Evolutionary conservation across 768 basidiomycete species (phyloP).

Genomic region (Rhodotorula babjevae): DNA sequence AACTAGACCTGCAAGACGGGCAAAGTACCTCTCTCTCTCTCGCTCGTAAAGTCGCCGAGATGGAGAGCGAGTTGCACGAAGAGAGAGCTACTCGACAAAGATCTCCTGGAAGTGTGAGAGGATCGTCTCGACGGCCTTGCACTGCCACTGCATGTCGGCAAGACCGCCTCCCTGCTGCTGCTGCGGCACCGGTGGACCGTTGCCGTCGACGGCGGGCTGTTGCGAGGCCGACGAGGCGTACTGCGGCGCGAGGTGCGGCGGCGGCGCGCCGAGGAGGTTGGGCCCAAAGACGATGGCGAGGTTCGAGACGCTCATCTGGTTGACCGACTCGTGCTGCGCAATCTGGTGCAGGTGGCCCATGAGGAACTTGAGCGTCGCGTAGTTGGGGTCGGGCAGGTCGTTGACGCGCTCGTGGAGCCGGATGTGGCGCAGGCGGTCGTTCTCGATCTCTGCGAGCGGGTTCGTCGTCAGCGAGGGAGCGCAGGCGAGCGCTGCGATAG

Average conservation of each 20-base stretch:
- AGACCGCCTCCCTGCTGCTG: constrained; percentile 44
- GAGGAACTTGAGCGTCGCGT: constrained; percentile 91
- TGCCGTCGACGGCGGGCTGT: neutral
- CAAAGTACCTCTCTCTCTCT: too few species aligned
- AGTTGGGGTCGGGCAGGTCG: constrained; percentile 96
- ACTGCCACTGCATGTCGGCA: constrained; percentile 52
- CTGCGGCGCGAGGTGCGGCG: constrained; percentile 37
- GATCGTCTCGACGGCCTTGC: constrained; percentile 86
- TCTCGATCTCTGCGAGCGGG: constrained; percentile 66
- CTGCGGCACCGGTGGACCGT: neutral
- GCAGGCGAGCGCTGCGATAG: neutral
- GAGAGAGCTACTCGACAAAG: constrained; percentile 57
- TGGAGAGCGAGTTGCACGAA: neutral
- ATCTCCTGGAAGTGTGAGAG: constrained; percentile 91
- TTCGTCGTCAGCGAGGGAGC: neutral
- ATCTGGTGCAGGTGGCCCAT: constrained; percentile 91
- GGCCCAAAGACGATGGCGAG: constrained; percentile 96
- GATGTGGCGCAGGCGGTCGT: constrained; percentile 90
- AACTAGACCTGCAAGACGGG: too few species aligned
- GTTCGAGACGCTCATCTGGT: constrained; percentile 90
- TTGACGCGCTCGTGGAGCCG: constrained; percentile 95
- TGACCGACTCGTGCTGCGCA: constrained; percentile 65
- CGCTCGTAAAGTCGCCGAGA: too few species aligned
- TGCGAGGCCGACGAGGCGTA: constrained; percentile 7
- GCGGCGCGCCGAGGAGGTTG: constrained; percentile 77